Evolutionary conservation across 257 asterid genomes (phyloP).

Genomic region (Forsythia viridissima): DNA sequence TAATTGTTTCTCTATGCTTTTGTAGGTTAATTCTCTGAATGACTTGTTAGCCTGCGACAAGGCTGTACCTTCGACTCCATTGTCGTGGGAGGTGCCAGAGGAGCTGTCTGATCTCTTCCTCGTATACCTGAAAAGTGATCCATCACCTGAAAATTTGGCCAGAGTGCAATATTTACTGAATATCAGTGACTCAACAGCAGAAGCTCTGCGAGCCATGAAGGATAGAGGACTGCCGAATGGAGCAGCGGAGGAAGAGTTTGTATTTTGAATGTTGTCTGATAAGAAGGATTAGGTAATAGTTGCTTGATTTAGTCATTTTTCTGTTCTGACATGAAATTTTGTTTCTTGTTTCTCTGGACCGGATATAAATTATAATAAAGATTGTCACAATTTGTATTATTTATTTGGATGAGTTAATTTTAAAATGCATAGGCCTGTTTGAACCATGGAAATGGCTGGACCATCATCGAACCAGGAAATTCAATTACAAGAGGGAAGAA

Average conservation of each 20-base stretch:
- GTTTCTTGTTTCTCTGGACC: constrained; percentile 20
- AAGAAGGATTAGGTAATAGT: neutral
- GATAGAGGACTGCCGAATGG: constrained; percentile 47
- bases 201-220: constrained; percentile 52
- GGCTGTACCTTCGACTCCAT: constrained; percentile 79
- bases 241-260: constrained; percentile 70
- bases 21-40: constrained; percentile 84
- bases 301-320: neutral
- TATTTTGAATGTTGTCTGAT: constrained; percentile 36
- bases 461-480: neutral
- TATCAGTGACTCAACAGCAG: constrained; percentile 77
- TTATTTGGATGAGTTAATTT: neutral
- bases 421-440: neutral
- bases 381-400: neutral
- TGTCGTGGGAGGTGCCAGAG: constrained; percentile 85
- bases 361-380: neutral
- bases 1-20: neutral
- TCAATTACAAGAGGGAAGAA: too few relatives aligned
- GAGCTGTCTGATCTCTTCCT: constrained; percentile 76
- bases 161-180: constrained; percentile 78
- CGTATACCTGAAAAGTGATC: constrained; percentile 58
- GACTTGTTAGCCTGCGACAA: constrained; percentile 92
- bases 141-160: constrained; percentile 59
- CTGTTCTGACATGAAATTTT: constrained; percentile 20
- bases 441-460: neutral